Evolutionary conservation across 495 filamentous ascomycete genomes (phyloP).

Genomic region (Talaromyces proteolyticus): DNA sequence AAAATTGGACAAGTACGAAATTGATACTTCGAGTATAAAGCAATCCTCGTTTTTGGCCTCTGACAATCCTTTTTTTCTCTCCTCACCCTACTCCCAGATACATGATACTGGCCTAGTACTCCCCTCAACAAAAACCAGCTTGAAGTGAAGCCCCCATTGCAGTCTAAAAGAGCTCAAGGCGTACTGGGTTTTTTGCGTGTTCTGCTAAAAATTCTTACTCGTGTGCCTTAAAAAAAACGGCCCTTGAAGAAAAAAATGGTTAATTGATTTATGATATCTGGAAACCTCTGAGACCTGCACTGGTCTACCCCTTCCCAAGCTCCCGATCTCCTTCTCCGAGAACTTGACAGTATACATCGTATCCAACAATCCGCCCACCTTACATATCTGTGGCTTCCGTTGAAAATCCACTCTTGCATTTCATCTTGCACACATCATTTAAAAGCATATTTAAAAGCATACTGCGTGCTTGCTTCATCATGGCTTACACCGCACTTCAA

Average conservation of each 20-base stretch:
- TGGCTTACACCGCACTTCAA: neutral
- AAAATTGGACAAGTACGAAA: no score
- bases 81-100: neutral
- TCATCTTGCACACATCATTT: no score
- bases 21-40: no score
- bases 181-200: conserved; percentile 7
- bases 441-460: no score
- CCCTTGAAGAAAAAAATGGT: conserved; percentile 3
- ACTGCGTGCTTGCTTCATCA: no score
- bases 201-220: conserved; percentile 5
- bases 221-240: conserved; percentile 2
- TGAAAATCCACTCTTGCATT: neutral
- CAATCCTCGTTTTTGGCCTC: no score
- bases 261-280: conserved; percentile 7
- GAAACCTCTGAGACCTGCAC: neutral
- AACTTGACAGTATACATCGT: neutral
- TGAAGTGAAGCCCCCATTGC: neutral
- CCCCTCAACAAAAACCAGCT: neutral
- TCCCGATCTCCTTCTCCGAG: neutral
- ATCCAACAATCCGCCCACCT: neutral
- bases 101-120: neutral
- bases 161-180: conserved; percentile 6
- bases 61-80: neutral
- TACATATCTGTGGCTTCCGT: neutral
- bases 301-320: neutral